A percentile compares a stretch with the other conserved stretches of the same genome.
phyloP scores from a whole-genome alignment of 306 rosid genomes.

The Mimosa pudica region DNA sequence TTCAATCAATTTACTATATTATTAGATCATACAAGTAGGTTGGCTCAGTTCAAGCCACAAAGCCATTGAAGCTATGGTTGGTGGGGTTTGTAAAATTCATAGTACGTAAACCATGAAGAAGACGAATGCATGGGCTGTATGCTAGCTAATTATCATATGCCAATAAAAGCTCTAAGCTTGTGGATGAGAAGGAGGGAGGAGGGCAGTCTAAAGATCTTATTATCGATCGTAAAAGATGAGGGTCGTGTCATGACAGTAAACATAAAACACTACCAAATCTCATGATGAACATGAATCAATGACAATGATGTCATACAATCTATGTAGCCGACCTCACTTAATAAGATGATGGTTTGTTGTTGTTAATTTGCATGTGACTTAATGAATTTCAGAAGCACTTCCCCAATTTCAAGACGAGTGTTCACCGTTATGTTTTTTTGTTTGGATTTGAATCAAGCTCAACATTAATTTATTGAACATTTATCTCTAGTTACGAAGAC shows the following conservation, averaged over 20 bases:
- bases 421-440: not conserved
- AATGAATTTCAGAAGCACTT: not conserved
- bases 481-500: not conserved
- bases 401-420: not conserved
- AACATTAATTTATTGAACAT: not conserved
- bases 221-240: too few species aligned
- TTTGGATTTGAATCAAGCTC: not conserved
- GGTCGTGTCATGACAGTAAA: too few species aligned
- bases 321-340: too few species aligned
- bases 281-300: too few species aligned
- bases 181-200: too few species aligned
- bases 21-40: not conserved
- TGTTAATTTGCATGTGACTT: not conserved
- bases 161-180: too few species aligned
- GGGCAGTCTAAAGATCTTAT: too few species aligned
- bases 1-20: not conserved
- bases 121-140: not conserved
- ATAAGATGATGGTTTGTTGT: too few species aligned
- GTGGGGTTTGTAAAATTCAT: not conserved
- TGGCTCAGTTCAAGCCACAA: not conserved
- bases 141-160: not conserved
- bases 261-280: not conserved
- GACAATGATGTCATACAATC: too few species aligned
- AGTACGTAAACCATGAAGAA: not conserved
- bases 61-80: not conserved